Base-by-base conservation (phyloP, 2,329 filamentous ascomycete species). In the Geosmithia flava region DNA sequence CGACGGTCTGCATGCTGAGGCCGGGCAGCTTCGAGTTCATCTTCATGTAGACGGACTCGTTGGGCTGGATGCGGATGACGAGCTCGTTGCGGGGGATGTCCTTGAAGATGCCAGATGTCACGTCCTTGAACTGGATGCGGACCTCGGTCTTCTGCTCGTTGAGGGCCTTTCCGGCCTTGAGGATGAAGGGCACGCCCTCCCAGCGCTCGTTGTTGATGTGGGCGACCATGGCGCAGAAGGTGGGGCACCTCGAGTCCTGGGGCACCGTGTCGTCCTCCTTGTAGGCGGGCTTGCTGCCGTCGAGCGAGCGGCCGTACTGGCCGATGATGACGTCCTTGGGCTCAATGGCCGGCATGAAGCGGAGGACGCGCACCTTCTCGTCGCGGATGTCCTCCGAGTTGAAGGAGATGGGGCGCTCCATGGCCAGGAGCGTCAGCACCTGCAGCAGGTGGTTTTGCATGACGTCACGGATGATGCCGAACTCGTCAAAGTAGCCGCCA, bases 71-170 rank as follows among this genome's bases (percentile, higher is more conserved):
- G 57, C 93, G 90, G 74, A 98, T 96, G 60, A 98, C 93, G 55
- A 98, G 85, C 73, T 98, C 93, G 74, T 98, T 98, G 57, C 94
- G 85, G 51, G 93, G 94, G 62, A 98, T 98, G 66, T 98, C 91
- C 79, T 97, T 97, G 76, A 98, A 98, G 69, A 98, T 98, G 56
- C 94, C 93, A 45, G 90, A 96, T 20, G 93, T 97, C 55, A 98
- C 93, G 64, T 98, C 93, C 77, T 95, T 95, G 83, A 96, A 98
- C 68, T 98, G 93, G 59, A 98, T 95, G 62, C 93, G 85, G 56
- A 98, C 93, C 72, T 98, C 93, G 15, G 93, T 98, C 82, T 98
- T 98, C 68, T 98, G 93, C 78, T 98, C 93, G 68, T 98, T 98
- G 54, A 98, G 75, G 43, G 93, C 90, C 75, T 98, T 98, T 59